Conservation (phyloP, 2,329 filamentous ascomycete species). For the Ilyonectria mors-panacis region DNA sequence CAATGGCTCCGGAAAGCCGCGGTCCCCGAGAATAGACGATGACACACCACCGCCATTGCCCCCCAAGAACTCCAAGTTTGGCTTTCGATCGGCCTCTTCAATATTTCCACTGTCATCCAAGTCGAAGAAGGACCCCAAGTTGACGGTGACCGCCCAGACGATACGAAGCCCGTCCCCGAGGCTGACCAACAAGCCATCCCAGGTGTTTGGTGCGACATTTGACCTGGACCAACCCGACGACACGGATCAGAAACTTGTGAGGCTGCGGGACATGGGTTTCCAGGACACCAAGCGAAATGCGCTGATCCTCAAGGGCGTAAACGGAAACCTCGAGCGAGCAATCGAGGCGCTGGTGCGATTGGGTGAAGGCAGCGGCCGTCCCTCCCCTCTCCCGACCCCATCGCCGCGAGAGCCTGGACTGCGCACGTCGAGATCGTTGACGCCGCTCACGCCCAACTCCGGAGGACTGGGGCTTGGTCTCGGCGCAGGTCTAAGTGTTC, state of each 20-base stretch:
- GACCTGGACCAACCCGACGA: slow-evolving; percentile 68
- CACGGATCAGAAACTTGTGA: slow-evolving; percentile 82
- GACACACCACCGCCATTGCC: slow-evolving; percentile 72
- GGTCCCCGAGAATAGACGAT: slow-evolving; percentile 63
- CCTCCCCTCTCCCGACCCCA: slow-evolving; percentile 52
- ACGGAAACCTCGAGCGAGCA: slow-evolving; percentile 87
- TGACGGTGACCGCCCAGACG: slow-evolving; percentile 45
- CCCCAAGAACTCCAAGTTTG: slow-evolving; percentile 74
- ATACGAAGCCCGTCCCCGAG: slow-evolving; percentile 55
- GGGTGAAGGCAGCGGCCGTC: slow-evolving; percentile 75
- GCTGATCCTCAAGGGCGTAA: slow-evolving; percentile 84
- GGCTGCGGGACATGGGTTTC: slow-evolving; percentile 93
- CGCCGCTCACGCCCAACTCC: slow-evolving; percentile 63
- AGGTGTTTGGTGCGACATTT: slow-evolving; percentile 79
- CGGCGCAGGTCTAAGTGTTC: slow-evolving; percentile 53
- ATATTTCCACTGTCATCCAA: slow-evolving; percentile 76
- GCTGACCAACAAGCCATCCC: slow-evolving; percentile 75
- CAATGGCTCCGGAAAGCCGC: slow-evolving; percentile 56
- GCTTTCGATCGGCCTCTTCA: slow-evolving; percentile 74
- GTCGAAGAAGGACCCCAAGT: slow-evolving; percentile 68
- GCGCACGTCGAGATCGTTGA: slow-evolving; percentile 67
- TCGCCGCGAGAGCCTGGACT: slow-evolving; percentile 63
- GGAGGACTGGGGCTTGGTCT: slow-evolving; percentile 50
- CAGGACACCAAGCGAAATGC: slow-evolving; percentile 85
- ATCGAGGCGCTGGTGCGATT: slow-evolving; percentile 88